phyloP scores from a whole-genome alignment of 192 early-diverging fungal species.

The Backusella macrospora region DNA sequence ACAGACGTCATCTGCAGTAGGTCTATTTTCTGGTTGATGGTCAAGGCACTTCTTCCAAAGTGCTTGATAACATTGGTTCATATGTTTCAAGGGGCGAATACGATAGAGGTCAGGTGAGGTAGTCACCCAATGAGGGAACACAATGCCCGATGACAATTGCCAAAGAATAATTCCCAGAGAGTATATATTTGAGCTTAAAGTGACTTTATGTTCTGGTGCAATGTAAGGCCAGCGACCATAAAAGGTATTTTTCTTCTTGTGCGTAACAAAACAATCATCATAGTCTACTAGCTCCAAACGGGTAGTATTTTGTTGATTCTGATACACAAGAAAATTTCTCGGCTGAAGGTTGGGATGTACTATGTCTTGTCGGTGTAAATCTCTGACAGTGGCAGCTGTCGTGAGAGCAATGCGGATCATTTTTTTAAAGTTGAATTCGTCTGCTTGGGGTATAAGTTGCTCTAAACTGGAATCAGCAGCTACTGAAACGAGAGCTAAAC shows the following conservation, averaged over 20 bases:
- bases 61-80: neutral
- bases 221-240: slow-evolving; percentile 22
- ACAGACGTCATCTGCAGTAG: slow-evolving; percentile 11
- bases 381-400: neutral
- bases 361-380: neutral
- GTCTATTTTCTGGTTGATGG: neutral
- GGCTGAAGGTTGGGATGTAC: slow-evolving; percentile 17
- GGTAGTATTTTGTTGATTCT: neutral
- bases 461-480: slow-evolving; percentile 1
- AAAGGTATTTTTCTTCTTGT: neutral
- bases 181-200: neutral
- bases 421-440: slow-evolving; percentile 8
- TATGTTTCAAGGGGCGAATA: slow-evolving; percentile 7
- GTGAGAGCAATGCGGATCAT: neutral
- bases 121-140: neutral
- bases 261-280: neutral
- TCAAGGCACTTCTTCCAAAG: neutral
- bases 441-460: slow-evolving; percentile 11
- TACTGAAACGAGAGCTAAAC: neutral
- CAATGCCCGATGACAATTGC: slow-evolving; percentile 16
- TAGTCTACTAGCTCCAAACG: neutral
- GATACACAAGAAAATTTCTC: neutral
- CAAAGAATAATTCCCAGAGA: slow-evolving; percentile 8
- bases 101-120: neutral
- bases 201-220: neutral